These are phyloP conservation scores for Fraxinus latifolia DNA, from an alignment of 305 asterid species.

Conservation along the genomic window DNA sequence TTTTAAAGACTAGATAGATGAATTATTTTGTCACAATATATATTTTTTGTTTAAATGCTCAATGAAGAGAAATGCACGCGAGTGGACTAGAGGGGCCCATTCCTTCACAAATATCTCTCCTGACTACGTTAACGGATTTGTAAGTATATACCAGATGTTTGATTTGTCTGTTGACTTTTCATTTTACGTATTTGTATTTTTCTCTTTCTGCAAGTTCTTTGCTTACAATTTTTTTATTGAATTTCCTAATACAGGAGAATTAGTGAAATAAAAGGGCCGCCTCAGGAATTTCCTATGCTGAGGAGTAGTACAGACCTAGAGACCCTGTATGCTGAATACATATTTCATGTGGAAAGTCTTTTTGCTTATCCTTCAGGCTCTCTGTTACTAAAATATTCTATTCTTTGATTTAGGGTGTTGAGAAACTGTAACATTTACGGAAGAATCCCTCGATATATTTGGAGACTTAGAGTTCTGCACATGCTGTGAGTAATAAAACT, in stretches of 20 bases:
- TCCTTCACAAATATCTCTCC: slow-evolving; percentile 63
- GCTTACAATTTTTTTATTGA: slow-evolving; percentile 15
- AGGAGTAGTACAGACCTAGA: slow-evolving; percentile 51
- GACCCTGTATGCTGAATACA: slow-evolving; percentile 52
- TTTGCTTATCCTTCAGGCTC: slow-evolving; percentile 7
- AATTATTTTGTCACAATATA: not conserved
- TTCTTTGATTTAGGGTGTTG: slow-evolving; percentile 57
- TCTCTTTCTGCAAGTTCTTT: not conserved
- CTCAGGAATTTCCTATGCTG: slow-evolving; percentile 63
- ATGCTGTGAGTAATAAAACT: slow-evolving; percentile 58
- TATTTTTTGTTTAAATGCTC: slow-evolving; percentile 14
- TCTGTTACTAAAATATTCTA: slow-evolving; percentile 20
- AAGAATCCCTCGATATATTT: slow-evolving; percentile 66
- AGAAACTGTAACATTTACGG: slow-evolving; percentile 78
- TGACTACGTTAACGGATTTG: slow-evolving; percentile 53
- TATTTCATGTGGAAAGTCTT: slow-evolving; percentile 12
- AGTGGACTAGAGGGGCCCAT: slow-evolving; percentile 84
- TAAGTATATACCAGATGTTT: slow-evolving; percentile 42
- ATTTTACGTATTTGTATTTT: slow-evolving; percentile 1
- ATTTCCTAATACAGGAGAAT: slow-evolving; percentile 62
- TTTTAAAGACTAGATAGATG: not conserved
- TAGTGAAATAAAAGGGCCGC: slow-evolving; percentile 65
- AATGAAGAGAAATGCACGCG: slow-evolving; percentile 78
- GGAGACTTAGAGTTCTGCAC: slow-evolving; percentile 53
- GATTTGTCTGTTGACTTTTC: not conserved